A percentile compares a stretch with the other conserved stretches of the same genome.
phyloP scores from a whole-genome alignment of 306 rosid genomes.

The Quercus suber region DNA sequence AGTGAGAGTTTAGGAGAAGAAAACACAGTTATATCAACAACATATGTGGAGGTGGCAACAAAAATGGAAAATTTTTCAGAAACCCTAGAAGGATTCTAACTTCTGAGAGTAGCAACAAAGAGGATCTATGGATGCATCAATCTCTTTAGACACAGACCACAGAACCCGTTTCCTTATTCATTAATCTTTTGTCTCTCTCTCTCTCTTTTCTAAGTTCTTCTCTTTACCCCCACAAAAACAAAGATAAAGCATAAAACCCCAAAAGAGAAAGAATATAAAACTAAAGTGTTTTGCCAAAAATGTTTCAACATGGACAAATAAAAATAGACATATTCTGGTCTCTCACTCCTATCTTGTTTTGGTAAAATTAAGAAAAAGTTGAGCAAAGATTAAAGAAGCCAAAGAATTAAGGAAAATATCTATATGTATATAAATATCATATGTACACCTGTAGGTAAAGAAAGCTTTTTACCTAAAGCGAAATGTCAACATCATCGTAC shows the following conservation, averaged over 20 bases:
- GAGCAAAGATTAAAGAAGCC: background rate
- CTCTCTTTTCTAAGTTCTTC: slow-evolving; percentile 10
- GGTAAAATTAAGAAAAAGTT: slow-evolving; percentile 11
- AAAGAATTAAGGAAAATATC: background rate
- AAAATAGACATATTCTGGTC: background rate
- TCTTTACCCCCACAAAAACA: slow-evolving; percentile 14
- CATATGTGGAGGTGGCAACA: background rate
- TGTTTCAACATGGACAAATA: background rate
- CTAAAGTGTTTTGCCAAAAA: background rate
- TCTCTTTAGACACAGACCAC: slow-evolving; percentile 25
- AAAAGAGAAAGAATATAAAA: background rate
- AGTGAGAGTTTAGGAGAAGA: background rate
- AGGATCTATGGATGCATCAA: background rate
- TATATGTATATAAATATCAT: too few relatives aligned
- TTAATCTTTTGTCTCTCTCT: slow-evolving; percentile 2
- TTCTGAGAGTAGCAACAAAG: background rate
- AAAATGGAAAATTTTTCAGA: slow-evolving; percentile 19
- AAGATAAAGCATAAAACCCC: background rate
- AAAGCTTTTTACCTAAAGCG: too few relatives aligned
- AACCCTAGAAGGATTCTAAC: slow-evolving; percentile 36
- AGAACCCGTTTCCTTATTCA: slow-evolving; percentile 23
- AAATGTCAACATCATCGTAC: slow-evolving; percentile 34
- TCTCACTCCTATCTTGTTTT: slow-evolving; percentile 14
- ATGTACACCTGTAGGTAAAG: background rate
- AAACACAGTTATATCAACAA: background rate